Conservation (phyloP, 2,329 filamentous ascomycete genomes). For the Bipolaris victoriae region DNA sequence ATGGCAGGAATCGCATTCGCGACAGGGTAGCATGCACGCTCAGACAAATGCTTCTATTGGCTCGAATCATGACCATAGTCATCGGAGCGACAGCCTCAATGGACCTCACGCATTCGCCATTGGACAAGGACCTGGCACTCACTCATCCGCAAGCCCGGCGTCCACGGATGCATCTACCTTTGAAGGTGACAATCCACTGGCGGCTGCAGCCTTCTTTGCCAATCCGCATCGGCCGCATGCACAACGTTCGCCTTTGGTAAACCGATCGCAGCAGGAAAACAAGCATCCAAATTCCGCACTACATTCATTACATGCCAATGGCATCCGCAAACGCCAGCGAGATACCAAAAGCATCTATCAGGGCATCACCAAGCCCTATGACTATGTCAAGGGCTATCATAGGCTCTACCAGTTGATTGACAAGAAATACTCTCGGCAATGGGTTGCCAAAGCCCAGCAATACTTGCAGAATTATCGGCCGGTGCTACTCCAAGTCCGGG, state of each 20-base stretch:
- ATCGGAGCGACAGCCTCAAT: conserved; percentile 44
- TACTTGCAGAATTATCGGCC: conserved; percentile 88
- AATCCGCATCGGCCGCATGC: conserved; percentile 40
- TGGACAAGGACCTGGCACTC: conserved; percentile 61
- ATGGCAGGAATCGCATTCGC: conserved; percentile 49
- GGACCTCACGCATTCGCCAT: conserved; percentile 66
- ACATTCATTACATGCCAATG: conserved; percentile 42
- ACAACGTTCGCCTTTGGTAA: conserved; percentile 38
- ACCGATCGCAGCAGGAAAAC: conserved; percentile 35
- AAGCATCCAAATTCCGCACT: conserved; percentile 38
- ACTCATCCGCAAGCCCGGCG: conserved; percentile 64
- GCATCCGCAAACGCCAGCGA: conserved; percentile 58
- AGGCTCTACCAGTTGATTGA: conserved; percentile 81
- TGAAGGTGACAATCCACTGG: conserved; percentile 51
- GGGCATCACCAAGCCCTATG: conserved; percentile 86
- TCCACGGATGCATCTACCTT: conserved; percentile 53
- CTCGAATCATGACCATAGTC: conserved; percentile 36
- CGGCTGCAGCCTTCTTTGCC: conserved; percentile 44
- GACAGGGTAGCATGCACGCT: conserved; percentile 54
- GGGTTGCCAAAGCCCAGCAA: conserved; percentile 82
- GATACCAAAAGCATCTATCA: conserved; percentile 89
- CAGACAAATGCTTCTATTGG: conserved; percentile 53
- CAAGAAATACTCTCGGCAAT: conserved; percentile 76
- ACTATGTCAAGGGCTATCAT: conserved; percentile 90
- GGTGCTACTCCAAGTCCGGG: conserved; percentile 89